Evolutionary conservation across 169 alveolate genomes (phyloP), one percentile per base, ranked within the genome.

Genomic region (Plasmodium chabaudi): DNA sequence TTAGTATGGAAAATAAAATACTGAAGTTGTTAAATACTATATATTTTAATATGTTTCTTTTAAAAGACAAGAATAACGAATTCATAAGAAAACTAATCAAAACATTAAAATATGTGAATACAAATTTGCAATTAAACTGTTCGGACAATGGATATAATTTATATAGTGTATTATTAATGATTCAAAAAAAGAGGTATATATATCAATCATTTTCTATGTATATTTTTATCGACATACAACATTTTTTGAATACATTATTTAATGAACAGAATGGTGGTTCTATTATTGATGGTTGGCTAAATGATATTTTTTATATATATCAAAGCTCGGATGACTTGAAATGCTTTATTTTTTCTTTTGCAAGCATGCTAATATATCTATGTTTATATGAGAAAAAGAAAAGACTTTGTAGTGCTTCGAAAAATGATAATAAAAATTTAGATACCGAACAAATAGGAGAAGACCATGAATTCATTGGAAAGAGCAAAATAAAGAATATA

Each of bases 261-360:
- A 21, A 56, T 17, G 71, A 39, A 46, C 44, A 77, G 25, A 9
- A 46, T 47, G 47, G 63, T 27, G 55, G 23, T 5, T 63, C 68
- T 23, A 65, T 77, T 13, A 77, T 77, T 56, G 88, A 77, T 77
- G 88, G 53, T 9, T 77, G 88, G 88, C 6, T 77, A 77, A 77
- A 77, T 77, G 88, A 77, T 39, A 57, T 57, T 47, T 44, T 77
- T 77, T 57, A 77, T 77, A 64, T 77, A 21, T 77, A 77, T 46
- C 88, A 77, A 53, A 77, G 65, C 65, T 77, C 88, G 46, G 88
- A 77, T 56, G 88, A 77, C 57, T 51, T 77, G 68, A 77, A 77
- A 57, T 77, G 65, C 27, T 77, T 77, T 46, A 64, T 77, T 27
- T 77, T 64, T 27, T 68, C 88, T 42, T 77, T 63, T 64, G 49